phyloP scores from a whole-genome alignment of 2,329 filamentous ascomycete species.

The Sarocladium strictum region DNA sequence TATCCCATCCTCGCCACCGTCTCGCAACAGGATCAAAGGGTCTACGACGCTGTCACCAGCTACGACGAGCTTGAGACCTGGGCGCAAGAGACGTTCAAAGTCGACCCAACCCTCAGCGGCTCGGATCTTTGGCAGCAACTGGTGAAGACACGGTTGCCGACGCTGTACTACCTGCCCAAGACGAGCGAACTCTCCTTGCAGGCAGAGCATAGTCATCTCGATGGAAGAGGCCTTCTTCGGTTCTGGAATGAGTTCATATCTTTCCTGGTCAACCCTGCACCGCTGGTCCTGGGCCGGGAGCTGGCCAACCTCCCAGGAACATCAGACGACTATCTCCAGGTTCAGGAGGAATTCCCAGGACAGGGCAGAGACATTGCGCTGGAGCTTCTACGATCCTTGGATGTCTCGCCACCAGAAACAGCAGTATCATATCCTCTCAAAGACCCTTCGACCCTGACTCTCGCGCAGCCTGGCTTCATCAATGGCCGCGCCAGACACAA shows the following conservation, averaged over 20 bases:
- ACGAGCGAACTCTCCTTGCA: constrained; percentile 10
- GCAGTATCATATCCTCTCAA: constrained; percentile 8
- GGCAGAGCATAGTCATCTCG: constrained; percentile 10
- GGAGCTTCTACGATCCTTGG: not conserved
- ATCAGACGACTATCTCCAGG: constrained; percentile 10
- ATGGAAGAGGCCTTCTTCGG: constrained; percentile 8
- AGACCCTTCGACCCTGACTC: not conserved
- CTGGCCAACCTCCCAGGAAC: constrained; percentile 9
- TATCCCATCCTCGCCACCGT: constrained; percentile 10
- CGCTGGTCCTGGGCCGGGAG: constrained; percentile 6
- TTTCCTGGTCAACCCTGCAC: constrained; percentile 9
- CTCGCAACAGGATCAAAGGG: constrained; percentile 5
- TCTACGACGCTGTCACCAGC: constrained; percentile 7
- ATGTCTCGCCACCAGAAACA: constrained; percentile 4
- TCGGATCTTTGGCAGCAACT: constrained; percentile 10
- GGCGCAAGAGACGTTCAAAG: constrained; percentile 10
- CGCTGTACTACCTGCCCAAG: constrained; percentile 9
- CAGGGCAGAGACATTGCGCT: not conserved
- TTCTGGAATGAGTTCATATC: constrained; percentile 11
- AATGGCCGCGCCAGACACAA: constrained; percentile 3
- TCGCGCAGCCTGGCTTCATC: not conserved
- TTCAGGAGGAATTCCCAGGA: constrained; percentile 2
- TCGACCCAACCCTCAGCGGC: not conserved
- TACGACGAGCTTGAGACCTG: constrained; percentile 6
- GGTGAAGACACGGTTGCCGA: constrained; percentile 6